phyloP scores from a whole-genome alignment of 192 early-diverging fungal genomes.

The Backusella liffmaniae region DNA sequence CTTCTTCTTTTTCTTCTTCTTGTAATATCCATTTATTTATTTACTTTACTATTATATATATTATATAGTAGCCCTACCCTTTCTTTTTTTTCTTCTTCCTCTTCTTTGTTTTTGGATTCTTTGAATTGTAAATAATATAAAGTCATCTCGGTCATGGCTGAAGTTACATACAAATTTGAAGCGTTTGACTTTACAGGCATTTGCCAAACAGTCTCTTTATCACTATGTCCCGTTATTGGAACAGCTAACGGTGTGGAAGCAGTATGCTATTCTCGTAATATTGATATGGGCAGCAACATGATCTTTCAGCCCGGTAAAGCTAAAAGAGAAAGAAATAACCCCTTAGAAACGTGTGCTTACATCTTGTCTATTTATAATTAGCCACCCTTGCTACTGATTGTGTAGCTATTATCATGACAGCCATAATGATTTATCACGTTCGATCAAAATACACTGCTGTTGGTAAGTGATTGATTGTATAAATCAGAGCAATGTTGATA shows the following conservation, averaged over 20 bases:
- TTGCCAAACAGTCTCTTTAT: constrained; percentile 79
- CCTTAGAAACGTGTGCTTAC: too few relatives aligned
- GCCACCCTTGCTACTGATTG: constrained; percentile 93
- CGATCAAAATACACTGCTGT: constrained; percentile 98
- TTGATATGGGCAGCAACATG: constrained; percentile 78
- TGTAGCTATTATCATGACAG: constrained; percentile 91
- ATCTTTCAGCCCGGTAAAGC: constrained; percentile 86
- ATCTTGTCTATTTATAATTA: constrained; percentile 5
- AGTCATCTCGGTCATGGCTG: constrained; percentile 19
- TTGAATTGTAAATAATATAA: not conserved
- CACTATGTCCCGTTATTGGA: constrained; percentile 91
- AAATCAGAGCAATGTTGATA: not conserved
- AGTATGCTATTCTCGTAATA: constrained; percentile 92
- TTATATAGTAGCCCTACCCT: not conserved
- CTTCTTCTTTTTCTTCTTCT: not conserved
- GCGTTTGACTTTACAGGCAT: constrained; percentile 92
- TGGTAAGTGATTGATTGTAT: constrained; percentile 42
- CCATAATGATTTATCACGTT: constrained; percentile 98
- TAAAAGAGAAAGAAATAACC: not conserved
- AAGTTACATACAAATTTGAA: constrained; percentile 37
- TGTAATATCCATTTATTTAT: not conserved
- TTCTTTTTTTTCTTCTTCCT: not conserved
- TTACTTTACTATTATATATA: not conserved
- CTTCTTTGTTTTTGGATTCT: not conserved
- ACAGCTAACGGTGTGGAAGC: constrained; percentile 75